Base-by-base conservation (phyloP, 225 moss, liverwort and hornwort species). In the Thuidium tamariscinum region DNA sequence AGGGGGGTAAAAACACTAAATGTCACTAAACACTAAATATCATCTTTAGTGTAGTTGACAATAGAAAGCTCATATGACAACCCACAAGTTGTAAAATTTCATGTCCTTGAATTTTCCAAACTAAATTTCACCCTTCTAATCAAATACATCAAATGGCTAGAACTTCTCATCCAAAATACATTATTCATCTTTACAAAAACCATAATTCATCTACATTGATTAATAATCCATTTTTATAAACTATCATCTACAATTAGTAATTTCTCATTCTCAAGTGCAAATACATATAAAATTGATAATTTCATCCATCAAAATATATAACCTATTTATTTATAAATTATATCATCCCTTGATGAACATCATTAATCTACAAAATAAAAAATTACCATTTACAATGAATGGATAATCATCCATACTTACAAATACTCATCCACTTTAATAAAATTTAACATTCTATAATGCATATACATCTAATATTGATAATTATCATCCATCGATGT, bases 161-260 rank as follows among this genome's bases (percentile, higher is more conserved):
- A 22, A 67, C 4, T 37, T 67, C 12, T 67, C 2, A 7, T 67
- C 3, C 13, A 3, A 37, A 21, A 21, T 12, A 22, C 7, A 67
- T 22, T 13, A 22, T 37, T 23, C 13, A 67, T 37, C 11, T 0
- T 65, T 0, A 5, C 5, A 65, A 65, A 4, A 19, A 65, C 3
- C 3, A 21, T 36, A 66, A 21, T 6, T 66, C 18, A 66, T 36
- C 66, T 2, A 67, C 2, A 67, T 36, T 23, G 22, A 22, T 13
- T 68, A 22, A 68, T 68, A 7, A 68, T 68, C 22, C 23, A 68
- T 37, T 67, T 66, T 67, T 20, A 11, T 3, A 11, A 20, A 21
- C 21, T 0, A 66, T 36, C 20, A 34, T 64, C 0, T 1, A 0
- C 18, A 17, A 17, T 18, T 34, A n/a, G 10, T 10, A n/a, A 10